Evolutionary conservation across 768 basidiomycete genomes (phyloP).

Genomic region (Galerina sulciceps): DNA sequence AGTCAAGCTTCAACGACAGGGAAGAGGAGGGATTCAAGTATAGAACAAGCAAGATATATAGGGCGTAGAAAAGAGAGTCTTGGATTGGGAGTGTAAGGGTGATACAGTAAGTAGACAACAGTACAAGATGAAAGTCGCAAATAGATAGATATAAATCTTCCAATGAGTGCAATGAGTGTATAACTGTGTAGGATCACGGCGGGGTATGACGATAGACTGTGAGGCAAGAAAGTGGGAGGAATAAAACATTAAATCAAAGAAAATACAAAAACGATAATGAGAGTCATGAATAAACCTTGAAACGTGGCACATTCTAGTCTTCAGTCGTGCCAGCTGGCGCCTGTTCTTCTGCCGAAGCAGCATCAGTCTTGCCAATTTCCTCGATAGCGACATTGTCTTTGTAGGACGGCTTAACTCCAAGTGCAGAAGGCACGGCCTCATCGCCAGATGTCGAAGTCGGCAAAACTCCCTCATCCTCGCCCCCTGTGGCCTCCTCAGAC

Average conservation of each 20-base stretch:
- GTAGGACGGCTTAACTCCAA: too few species aligned
- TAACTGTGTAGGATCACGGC: background rate
- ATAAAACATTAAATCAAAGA: background rate
- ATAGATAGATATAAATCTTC: conserved; percentile 12
- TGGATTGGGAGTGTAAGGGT: conserved; percentile 15
- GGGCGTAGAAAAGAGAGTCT: conserved; percentile 3
- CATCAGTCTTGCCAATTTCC: too few species aligned
- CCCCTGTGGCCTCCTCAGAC: background rate
- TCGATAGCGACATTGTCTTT: too few species aligned
- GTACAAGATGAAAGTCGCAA: conserved; percentile 4
- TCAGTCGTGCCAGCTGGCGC: too few species aligned
- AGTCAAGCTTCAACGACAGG: background rate
- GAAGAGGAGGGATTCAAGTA: background rate
- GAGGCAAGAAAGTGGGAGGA: background rate
- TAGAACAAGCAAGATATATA: background rate
- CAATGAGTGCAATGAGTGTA: conserved; percentile 7
- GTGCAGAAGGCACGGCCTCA: too few species aligned
- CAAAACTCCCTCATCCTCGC: too few species aligned
- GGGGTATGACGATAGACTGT: background rate
- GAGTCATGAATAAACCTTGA: too few species aligned
- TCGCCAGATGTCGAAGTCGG: background rate
- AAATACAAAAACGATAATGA: too few species aligned
- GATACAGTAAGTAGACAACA: conserved; percentile 19
- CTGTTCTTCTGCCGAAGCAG: too few species aligned
- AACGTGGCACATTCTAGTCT: too few species aligned